phyloP scores from a whole-genome alignment of 257 asterid genomes.

The Ophiorrhiza pumila region DNA sequence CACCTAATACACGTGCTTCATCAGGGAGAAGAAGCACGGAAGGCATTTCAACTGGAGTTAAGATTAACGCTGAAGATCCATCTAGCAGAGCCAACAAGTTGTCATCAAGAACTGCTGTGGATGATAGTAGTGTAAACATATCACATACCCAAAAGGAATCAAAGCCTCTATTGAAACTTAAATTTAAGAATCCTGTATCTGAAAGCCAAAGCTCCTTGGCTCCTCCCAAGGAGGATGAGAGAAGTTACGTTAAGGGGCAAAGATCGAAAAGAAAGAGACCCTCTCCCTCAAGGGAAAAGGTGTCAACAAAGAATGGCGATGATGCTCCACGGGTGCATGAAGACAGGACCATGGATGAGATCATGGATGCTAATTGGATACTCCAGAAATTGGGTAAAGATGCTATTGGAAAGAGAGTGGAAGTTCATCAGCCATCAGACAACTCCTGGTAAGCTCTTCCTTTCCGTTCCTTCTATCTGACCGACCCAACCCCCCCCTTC shows the following conservation, averaged over 20 bases:
- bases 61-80: slow-evolving; percentile 38
- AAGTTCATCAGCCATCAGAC: slow-evolving; percentile 76
- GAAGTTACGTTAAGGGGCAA: slow-evolving; percentile 70
- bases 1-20: slow-evolving; percentile 32
- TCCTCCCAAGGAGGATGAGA: slow-evolving; percentile 60
- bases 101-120: slow-evolving; percentile 27
- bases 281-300: slow-evolving; percentile 33
- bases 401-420: slow-evolving; percentile 95
- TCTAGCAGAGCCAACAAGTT: slow-evolving; percentile 41
- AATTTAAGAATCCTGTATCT: slow-evolving; percentile 60
- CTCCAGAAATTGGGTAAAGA: slow-evolving; percentile 91
- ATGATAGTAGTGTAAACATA: slow-evolving; percentile 34
- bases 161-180: slow-evolving; percentile 63
- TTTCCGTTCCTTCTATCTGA: neutral
- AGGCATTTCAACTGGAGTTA: slow-evolving; percentile 31
- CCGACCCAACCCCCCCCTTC: neutral
- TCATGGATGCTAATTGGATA: slow-evolving; percentile 88
- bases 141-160: slow-evolving; percentile 46
- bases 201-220: slow-evolving; percentile 47
- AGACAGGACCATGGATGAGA: slow-evolving; percentile 60
- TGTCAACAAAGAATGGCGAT: slow-evolving; percentile 39
- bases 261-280: slow-evolving; percentile 85
- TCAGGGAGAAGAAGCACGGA: slow-evolving; percentile 54
- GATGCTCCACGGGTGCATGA: slow-evolving; percentile 45
- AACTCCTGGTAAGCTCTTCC: slow-evolving; percentile 64